phyloP scores from a whole-genome alignment of 2,329 filamentous ascomycete genomes.

The Hypoxylon sp. region DNA sequence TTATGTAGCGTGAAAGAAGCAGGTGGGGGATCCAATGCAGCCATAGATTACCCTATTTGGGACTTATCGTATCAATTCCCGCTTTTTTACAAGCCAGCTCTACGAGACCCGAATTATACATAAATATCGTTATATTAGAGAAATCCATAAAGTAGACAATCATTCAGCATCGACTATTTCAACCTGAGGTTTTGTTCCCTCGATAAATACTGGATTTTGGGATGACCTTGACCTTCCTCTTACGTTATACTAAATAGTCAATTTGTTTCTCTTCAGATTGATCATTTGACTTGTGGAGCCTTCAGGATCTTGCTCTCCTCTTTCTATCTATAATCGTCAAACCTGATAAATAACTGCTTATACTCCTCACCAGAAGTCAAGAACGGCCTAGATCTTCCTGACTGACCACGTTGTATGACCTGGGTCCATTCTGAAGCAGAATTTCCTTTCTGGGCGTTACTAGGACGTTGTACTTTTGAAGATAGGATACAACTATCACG shows the following conservation, averaged over 20 bases:
- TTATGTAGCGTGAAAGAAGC: neutral
- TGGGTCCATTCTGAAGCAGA: conserved; percentile 3
- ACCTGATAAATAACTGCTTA: conserved; percentile 19
- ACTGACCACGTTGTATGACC: conserved; percentile 23
- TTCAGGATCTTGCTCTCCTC: conserved; percentile 6
- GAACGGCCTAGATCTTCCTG: conserved; percentile 3
- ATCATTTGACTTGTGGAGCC: conserved; percentile 20
- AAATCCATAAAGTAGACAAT: conserved; percentile 15
- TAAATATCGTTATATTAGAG: conserved; percentile 30
- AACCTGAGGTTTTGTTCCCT: conserved; percentile 24
- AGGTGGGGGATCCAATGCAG: conserved; percentile 9
- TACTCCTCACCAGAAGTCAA: conserved; percentile 15
- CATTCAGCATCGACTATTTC: conserved; percentile 29
- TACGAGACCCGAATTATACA: conserved; percentile 33
- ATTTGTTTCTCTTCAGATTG: conserved; percentile 13
- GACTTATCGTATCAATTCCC: conserved; percentile 36
- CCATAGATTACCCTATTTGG: conserved; percentile 31
- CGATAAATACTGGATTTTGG: conserved; percentile 17
- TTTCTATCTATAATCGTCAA: conserved; percentile 13
- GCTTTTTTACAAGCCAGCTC: conserved; percentile 34
- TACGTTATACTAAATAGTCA: conserved; percentile 22
- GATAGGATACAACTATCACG: conserved; percentile 1
- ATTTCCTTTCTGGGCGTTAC: neutral
- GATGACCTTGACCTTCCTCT: conserved; percentile 16
- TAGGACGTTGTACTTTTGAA: conserved; percentile 4